A percentile compares a stretch with the other conserved stretches of the same genome.
phyloP scores from a whole-genome alignment of 2,329 filamentous ascomycete species.

The Xylaria sp. region DNA sequence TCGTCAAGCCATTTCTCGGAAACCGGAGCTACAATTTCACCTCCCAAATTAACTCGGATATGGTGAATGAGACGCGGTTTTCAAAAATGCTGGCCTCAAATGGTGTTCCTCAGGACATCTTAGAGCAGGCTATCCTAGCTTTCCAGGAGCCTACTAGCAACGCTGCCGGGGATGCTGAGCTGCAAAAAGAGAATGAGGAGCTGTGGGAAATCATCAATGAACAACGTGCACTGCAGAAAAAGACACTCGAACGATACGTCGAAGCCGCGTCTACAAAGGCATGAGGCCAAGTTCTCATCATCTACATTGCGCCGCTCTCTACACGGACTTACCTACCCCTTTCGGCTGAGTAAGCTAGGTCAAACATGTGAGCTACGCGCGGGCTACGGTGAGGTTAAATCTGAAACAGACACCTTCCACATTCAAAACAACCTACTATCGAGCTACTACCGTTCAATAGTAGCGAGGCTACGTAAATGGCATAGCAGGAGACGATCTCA shows the following conservation, averaged over 20 bases:
- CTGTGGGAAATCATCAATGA: slow-evolving; percentile 59
- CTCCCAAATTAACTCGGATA: slow-evolving; percentile 66
- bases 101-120: slow-evolving; percentile 59
- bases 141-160: slow-evolving; percentile 54
- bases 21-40: slow-evolving; percentile 73
- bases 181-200: slow-evolving; percentile 57
- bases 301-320: background rate
- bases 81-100: slow-evolving; percentile 57
- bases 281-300: slow-evolving; percentile 32
- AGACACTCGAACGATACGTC: slow-evolving; percentile 50
- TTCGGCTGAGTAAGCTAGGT: background rate
- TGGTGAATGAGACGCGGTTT: slow-evolving; percentile 57
- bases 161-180: slow-evolving; percentile 50
- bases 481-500: slow-evolving; percentile 10
- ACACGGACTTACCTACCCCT: background rate
- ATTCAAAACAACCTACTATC: slow-evolving; percentile 9
- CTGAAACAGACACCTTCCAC: slow-evolving; percentile 18
- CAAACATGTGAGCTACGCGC: background rate
- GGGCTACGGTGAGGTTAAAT: slow-evolving; percentile 2
- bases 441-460: slow-evolving; percentile 7
- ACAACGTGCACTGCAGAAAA: slow-evolving; percentile 56
- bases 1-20: slow-evolving; percentile 84
- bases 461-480: slow-evolving; percentile 7
- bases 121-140: slow-evolving; percentile 63
- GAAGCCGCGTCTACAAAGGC: slow-evolving; percentile 46